Conservation (phyloP, 164 flowering plant species). For the Nymphaea thermarum region DNA sequence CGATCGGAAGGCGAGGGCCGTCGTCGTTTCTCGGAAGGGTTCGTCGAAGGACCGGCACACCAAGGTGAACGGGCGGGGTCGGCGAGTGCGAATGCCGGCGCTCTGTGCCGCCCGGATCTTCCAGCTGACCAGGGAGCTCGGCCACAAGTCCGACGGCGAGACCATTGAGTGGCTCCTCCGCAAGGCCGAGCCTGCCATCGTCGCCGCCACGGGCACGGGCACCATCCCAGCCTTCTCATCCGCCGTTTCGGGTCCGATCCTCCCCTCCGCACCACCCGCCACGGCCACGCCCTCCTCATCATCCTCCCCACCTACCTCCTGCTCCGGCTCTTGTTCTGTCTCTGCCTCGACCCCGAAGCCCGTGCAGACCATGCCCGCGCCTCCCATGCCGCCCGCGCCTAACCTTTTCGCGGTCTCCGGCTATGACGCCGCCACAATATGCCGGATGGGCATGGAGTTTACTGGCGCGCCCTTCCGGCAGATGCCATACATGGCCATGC, state of each 20-base stretch:
- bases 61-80: conserved; percentile 51
- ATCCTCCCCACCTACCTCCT: not conserved
- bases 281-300: not conserved
- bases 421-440: not conserved
- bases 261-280: not conserved
- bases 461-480: conserved; percentile 22
- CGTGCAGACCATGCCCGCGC: not conserved
- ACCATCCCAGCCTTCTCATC: conserved; percentile 5
- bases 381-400: not conserved
- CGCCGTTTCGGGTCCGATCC: not conserved
- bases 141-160: conserved; percentile 54
- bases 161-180: conserved; percentile 62
- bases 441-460: conserved; percentile 7
- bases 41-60: conserved; percentile 35
- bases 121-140: conserved; percentile 60
- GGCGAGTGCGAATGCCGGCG: conserved; percentile 47
- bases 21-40: conserved; percentile 8
- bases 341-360: not conserved
- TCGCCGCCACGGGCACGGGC: conserved; percentile 29
- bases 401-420: not conserved
- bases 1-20: not conserved
- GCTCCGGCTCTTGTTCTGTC: not conserved
- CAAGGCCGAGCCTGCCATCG: conserved; percentile 48
- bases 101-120: conserved; percentile 49
- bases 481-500: conserved; percentile 56